A percentile compares a stretch with the other conserved stretches of the same genome.
Evolutionary conservation across 1,284 basidiomycete genomes (phyloP).

Genomic region (Sanghuangporus weigelae): DNA sequence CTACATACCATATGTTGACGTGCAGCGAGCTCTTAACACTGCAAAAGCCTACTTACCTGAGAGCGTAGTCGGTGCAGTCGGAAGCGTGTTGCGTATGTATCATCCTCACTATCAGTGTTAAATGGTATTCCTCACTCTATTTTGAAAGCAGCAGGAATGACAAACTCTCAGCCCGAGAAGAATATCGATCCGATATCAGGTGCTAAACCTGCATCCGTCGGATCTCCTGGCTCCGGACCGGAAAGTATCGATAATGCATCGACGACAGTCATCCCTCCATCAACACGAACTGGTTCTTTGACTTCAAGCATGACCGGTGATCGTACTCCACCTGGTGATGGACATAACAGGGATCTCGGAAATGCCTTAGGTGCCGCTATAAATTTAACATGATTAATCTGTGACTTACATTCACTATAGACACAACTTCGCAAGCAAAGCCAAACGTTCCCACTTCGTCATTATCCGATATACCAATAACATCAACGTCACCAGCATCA

Average conservation of each 20-base stretch:
- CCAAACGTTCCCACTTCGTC: background rate
- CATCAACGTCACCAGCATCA: background rate
- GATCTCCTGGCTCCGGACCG: too few species aligned
- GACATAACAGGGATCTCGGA: background rate
- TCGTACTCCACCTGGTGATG: background rate
- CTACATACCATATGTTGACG: background rate
- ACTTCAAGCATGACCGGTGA: background rate
- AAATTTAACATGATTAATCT: background rate
- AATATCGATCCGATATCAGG: background rate
- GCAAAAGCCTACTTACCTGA: conserved; percentile 3
- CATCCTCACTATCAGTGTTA: background rate
- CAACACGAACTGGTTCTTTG: background rate
- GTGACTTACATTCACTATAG: background rate
- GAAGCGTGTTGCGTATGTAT: background rate
- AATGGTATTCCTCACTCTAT: background rate
- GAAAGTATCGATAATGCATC: background rate
- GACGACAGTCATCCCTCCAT: background rate
- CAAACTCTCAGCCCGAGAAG: background rate
- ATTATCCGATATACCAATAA: background rate
- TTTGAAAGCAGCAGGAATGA: background rate
- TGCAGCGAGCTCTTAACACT: background rate
- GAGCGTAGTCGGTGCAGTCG: background rate
- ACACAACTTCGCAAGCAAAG: background rate
- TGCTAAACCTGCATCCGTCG: background rate
- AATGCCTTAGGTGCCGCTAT: background rate